Base-by-base conservation (phyloP, 495 filamentous ascomycete genomes). In the Xylaria curta region DNA sequence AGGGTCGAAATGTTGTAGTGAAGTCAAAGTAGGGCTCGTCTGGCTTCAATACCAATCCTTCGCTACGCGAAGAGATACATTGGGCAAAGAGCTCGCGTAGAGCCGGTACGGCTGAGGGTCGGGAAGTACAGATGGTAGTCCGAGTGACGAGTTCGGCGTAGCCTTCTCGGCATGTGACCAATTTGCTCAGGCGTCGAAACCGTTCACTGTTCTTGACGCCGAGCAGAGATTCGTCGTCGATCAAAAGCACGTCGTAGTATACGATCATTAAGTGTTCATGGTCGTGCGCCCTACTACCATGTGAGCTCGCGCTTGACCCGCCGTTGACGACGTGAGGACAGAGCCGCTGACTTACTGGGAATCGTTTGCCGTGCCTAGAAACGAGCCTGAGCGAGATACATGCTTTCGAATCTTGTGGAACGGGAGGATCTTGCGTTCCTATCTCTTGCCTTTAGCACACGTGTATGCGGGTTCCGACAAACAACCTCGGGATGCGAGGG, bases 341-440 rank as follows among this genome's bases (percentile, higher is more conserved):
- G 36, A 38, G 36, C 36, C 36, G 36, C 36, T 38, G 36, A 79
- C 87, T 76, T 81, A 91, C 86, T 88, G 90, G 1, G 92, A 95
- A 79, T 97, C 94, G 65, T 85, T 80, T 9, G 86, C 84, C 8
- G 86, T 90, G 0, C 92, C 91, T 60, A 97, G 79, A 65, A 89
- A 92, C 2, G 82, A 82, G 0, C 94, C 94, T 33, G 93, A 93
- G 12, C 94, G 87, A 49, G 88, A 83, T 21, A 97, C 85, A 73
- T 95, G 91, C 75, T 92, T 94, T 46, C 94, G 87, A 65, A 97
- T 88, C 76, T 95, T 93, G 73, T 94, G 87, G 64, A 96, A 97
- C 28, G 87, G 87, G 40, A 91, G 76, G 5, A 94, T 90, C 68
- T 83, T 86, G 3, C 77, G 61, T 10, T 85, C 81, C 83, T 78